These are phyloP conservation scores for Aegilops longissima DNA, from an alignment of 176 grass and related monocot genomes.

Conservation along the genomic window DNA sequence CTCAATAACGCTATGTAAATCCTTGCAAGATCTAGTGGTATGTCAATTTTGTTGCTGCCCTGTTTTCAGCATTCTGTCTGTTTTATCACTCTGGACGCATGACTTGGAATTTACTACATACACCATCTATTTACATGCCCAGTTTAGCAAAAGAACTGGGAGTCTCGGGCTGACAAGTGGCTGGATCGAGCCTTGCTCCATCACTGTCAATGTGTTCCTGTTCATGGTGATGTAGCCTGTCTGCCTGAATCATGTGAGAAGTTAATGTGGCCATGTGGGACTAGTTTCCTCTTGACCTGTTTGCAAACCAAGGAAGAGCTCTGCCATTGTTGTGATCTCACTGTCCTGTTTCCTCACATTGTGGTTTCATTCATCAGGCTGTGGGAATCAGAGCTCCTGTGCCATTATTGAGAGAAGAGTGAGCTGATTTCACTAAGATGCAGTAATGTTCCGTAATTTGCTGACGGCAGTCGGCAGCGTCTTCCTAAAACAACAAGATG, in stretches of 20 bases:
- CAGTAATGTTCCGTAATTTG: not conserved
- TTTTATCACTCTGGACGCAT: not conserved
- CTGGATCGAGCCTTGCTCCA: not conserved
- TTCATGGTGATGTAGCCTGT: constrained; percentile 18
- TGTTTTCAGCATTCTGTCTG: not conserved
- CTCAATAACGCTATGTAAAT: constrained; percentile 51
- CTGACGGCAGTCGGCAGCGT: not conserved
- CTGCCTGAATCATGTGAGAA: constrained; percentile 15
- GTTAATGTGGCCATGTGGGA: constrained; percentile 6
- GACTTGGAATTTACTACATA: not conserved
- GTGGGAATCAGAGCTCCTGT: not conserved
- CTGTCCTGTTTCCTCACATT: not conserved
- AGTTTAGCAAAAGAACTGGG: not conserved
- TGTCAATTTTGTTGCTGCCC: constrained; percentile 17
- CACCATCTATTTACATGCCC: constrained; percentile 3
- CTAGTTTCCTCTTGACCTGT: not conserved
- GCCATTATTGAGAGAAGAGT: not conserved
- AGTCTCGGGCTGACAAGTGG: not conserved
- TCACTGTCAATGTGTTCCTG: constrained; percentile 2
- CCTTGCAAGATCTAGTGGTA: constrained; percentile 37
- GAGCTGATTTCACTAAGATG: not conserved
- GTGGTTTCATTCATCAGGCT: not conserved
- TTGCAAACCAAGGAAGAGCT: not conserved
- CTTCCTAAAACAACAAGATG: not conserved
- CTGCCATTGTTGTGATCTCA: not conserved